Evolutionary conservation across 1,284 basidiomycete genomes (phyloP).

Genomic region (Golubevia pallescens): DNA sequence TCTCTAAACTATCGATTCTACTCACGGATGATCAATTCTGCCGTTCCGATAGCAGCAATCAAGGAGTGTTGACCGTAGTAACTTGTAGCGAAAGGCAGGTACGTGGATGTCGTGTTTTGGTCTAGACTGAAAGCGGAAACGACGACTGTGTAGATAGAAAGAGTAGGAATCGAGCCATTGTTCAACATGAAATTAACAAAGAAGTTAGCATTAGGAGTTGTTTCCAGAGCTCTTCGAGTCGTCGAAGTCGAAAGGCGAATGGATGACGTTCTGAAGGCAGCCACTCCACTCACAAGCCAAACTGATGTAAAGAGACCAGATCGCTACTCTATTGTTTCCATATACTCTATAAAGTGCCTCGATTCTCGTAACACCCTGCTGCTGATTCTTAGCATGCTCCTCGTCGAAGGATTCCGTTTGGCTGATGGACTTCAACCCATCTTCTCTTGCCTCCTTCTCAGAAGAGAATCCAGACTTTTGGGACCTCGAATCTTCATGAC

Average conservation of each 20-base stretch:
- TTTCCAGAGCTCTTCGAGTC: too few species aligned
- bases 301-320: constrained; percentile 14
- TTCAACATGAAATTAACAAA: neutral
- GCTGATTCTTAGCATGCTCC: constrained; percentile 5
- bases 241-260: constrained; percentile 10
- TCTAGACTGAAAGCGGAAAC: neutral
- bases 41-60: constrained; percentile 22
- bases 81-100: constrained; percentile 25
- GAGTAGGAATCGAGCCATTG: neutral
- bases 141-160: neutral
- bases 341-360: constrained; percentile 23
- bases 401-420: constrained; percentile 1
- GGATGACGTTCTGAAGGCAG: neutral
- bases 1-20: neutral
- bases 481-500: too few species aligned
- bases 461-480: too few species aligned
- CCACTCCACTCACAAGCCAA: constrained; percentile 13
- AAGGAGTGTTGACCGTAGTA: constrained; percentile 27
- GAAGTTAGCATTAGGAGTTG: too few species aligned
- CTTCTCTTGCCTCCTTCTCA: too few species aligned
- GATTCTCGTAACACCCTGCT: constrained; percentile 16
- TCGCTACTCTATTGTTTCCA: constrained; percentile 6
- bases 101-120: constrained; percentile 6
- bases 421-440: too few species aligned
- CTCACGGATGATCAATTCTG: constrained; percentile 12